Base-by-base conservation (phyloP, 306 rosid species). In the Ceratonia siliqua region DNA sequence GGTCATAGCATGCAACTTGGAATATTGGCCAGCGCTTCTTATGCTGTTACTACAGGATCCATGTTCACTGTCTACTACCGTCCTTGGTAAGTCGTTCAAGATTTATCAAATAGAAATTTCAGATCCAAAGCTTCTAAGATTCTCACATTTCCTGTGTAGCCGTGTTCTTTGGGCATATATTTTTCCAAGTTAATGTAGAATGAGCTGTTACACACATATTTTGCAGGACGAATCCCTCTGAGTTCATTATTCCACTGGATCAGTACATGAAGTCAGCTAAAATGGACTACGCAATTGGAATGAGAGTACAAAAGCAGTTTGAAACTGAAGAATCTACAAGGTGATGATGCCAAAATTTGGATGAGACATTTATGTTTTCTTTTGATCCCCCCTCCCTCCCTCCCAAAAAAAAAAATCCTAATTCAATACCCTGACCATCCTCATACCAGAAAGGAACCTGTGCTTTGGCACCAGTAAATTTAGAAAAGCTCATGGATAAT, bases 1-100 rank as follows among this genome's bases (percentile, higher is more conserved):
- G 85, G 87, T 18, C 72, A 78, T 15, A 73, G 81, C 85, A 87
- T 92, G 96, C 86, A 78, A 25, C 88, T 88, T 64, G 89, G 88
- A 57, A 66, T 90, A 72, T 81, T 92, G 70, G 28, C 87, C 1
- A 66, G 58, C 55, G 90, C 89, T 72, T 55, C 58, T 67, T 85
- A 86, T 74, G 89, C 97, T 45, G 18, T 88, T 66, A 22, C 79
- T 17, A 41, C 83, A 6, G 82, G 87, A 78, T 39, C 87, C 75
- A 10, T 76, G 82, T 89, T 92, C 62, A 79, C 41, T 25, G 89
- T 88, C 61, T 88, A 84, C 54, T 83, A 86, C 77, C 89, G 50
- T 21, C 97, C 97, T 17, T 84, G 97, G 97, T 89, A 82, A 85
- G 91, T 62, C 49, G 55, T 43, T 68, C 45, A 12, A 32, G 36